These are phyloP conservation scores for Pythium periplocum DNA, from an alignment of 352 stramenopile genomes.

Conservation along the genomic window DNA sequence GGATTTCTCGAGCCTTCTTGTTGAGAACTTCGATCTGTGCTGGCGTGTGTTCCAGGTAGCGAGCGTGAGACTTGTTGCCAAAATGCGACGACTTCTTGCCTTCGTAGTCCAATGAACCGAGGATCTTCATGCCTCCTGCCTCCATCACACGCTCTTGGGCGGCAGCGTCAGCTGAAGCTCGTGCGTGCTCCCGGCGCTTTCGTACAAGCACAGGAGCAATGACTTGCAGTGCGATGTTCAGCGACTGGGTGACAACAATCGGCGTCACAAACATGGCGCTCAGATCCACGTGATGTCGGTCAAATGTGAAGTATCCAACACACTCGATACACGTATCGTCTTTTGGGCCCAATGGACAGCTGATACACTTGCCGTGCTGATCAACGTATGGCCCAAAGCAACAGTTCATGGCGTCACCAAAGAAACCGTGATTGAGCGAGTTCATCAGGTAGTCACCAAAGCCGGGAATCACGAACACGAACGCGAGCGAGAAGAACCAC, in stretches of 20 bases:
- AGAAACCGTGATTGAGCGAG: slow-evolving; percentile 77
- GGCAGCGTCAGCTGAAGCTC: slow-evolving; percentile 48
- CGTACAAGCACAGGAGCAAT: slow-evolving; percentile 65
- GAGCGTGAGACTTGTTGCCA: slow-evolving; percentile 35
- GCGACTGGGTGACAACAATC: slow-evolving; percentile 77
- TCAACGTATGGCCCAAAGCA: slow-evolving; percentile 85
- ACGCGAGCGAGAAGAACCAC: slow-evolving; percentile 88
- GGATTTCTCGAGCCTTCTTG: slow-evolving; percentile 29
- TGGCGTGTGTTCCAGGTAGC: slow-evolving; percentile 24
- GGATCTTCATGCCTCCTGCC: slow-evolving; percentile 73
- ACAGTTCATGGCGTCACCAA: slow-evolving; percentile 79
- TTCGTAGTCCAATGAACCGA: slow-evolving; percentile 75
- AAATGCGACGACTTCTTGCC: slow-evolving; percentile 68
- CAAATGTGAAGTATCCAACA: slow-evolving; percentile 77
- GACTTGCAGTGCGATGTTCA: slow-evolving; percentile 75
- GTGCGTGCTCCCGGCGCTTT: slow-evolving; percentile 51
- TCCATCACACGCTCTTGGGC: slow-evolving; percentile 66
- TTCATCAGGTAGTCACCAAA: slow-evolving; percentile 84
- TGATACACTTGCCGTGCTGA: slow-evolving; percentile 53
- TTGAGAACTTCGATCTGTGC: slow-evolving; percentile 27
- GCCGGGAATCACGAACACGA: slow-evolving; percentile 84
- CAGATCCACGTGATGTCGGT: slow-evolving; percentile 78
- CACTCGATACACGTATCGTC: slow-evolving; percentile 71
- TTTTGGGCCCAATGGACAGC: slow-evolving; percentile 60
- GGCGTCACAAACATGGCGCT: slow-evolving; percentile 84